Evolutionary conservation across 495 filamentous ascomycete genomes (phyloP).

Genomic region (Cairneyella variabilis): DNA sequence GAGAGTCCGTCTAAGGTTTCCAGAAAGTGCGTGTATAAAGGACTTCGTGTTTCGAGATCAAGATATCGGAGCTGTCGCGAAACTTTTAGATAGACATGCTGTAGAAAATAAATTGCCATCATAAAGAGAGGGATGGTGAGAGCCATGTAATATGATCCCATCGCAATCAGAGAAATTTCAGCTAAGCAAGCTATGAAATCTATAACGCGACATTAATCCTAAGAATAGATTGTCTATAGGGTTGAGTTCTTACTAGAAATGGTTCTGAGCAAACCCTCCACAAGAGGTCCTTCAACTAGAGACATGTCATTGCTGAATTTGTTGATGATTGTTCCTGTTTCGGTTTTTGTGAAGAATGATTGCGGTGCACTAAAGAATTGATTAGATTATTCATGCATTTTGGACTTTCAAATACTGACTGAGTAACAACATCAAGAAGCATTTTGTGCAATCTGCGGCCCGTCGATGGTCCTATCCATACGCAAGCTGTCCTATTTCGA

Average conservation of each 20-base stretch:
- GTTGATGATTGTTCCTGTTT: slow-evolving; percentile 28
- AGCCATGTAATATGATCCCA: slow-evolving; percentile 25
- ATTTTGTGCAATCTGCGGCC: not conserved
- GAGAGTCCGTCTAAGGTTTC: slow-evolving; percentile 37
- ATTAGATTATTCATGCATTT: not conserved
- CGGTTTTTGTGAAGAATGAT: slow-evolving; percentile 26
- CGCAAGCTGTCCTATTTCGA: not conserved
- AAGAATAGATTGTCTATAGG: no score
- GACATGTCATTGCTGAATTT: slow-evolving; percentile 21
- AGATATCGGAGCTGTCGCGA: slow-evolving; percentile 55
- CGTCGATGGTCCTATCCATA: not conserved
- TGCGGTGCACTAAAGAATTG: slow-evolving; percentile 15
- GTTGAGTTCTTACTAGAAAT: no score
- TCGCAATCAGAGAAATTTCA: slow-evolving; percentile 4
- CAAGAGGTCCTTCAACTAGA: slow-evolving; percentile 15
- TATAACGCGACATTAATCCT: no score
- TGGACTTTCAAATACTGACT: not conserved
- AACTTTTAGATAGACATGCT: slow-evolving; percentile 52
- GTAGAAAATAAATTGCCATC: slow-evolving; percentile 44
- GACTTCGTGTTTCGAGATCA: slow-evolving; percentile 49
- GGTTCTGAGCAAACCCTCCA: no score
- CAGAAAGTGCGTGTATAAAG: slow-evolving; percentile 40
- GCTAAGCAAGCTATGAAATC: not conserved
- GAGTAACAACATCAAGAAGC: not conserved
- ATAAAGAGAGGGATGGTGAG: slow-evolving; percentile 28